Conservation (phyloP, 2,329 filamentous ascomycete species). For the Lachnellula cervina region DNA sequence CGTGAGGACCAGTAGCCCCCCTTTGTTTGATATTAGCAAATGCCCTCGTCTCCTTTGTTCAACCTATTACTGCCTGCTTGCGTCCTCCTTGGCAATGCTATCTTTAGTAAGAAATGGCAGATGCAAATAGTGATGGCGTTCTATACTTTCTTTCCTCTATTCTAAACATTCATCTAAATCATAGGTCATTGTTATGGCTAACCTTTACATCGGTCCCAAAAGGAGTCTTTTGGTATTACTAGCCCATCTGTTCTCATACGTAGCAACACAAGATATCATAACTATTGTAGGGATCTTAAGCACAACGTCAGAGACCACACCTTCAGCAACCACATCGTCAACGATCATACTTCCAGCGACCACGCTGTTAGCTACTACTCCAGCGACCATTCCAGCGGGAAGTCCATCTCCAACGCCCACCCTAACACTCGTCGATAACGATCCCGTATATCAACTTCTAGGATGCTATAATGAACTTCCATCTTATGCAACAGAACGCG, state of each 20-base stretch:
- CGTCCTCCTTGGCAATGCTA: background rate
- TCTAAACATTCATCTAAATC: background rate
- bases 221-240: background rate
- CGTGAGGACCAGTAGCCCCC: background rate
- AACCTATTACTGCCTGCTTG: background rate
- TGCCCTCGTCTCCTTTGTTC: background rate
- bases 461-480: conserved; percentile 19
- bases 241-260: background rate
- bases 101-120: background rate
- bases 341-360: background rate
- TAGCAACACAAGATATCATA: background rate
- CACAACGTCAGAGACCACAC: background rate
- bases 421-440: background rate
- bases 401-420: background rate
- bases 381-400: background rate
- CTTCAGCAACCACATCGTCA: background rate
- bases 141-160: background rate
- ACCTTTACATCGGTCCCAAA: background rate
- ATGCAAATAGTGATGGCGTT: background rate
- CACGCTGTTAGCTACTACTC: background rate
- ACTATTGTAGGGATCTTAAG: background rate
- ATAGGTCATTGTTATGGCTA: background rate
- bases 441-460: conserved; percentile 5
- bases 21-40: background rate
- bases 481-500: background rate